Percentiles rank a stretch among this genome's conserved stretches.
phyloP scores from a whole-genome alignment of 805 yeast genomes.

The Saturnispora bothae region DNA sequence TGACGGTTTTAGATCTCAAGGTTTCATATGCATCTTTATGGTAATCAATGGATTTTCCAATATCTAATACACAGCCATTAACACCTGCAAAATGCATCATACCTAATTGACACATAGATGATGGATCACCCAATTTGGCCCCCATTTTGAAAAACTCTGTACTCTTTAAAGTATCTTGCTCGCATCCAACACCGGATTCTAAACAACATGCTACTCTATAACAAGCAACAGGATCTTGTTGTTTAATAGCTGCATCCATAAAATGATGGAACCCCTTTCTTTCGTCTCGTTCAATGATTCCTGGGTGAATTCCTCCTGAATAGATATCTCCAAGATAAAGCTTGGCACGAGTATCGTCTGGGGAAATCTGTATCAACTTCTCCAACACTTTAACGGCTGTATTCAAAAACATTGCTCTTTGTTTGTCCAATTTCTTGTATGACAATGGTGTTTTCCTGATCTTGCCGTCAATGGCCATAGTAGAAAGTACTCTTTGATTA shows the following conservation, averaged over 20 bases:
- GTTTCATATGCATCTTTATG: conserved; percentile 22
- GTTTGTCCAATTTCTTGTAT: conserved; percentile 36
- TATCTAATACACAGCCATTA: conserved; percentile 23
- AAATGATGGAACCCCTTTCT: conserved; percentile 53
- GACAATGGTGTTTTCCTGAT: conserved; percentile 29
- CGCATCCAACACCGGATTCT: conserved; percentile 53
- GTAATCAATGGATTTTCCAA: conserved; percentile 21
- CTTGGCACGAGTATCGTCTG: conserved; percentile 46
- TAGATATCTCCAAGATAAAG: conserved; percentile 54
- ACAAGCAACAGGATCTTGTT: conserved; percentile 48
- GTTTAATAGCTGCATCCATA: conserved; percentile 41
- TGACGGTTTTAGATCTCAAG: conserved; percentile 16
- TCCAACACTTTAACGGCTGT: conserved; percentile 53
- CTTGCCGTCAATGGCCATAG: conserved; percentile 39
- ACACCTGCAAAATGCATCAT: conserved; percentile 42
- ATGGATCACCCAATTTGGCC: conserved; percentile 49
- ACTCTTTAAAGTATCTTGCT: conserved; percentile 35
- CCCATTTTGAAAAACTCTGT: conserved; percentile 46
- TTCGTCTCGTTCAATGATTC: conserved; percentile 41
- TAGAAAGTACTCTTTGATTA: conserved; percentile 31
- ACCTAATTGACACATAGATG: conserved; percentile 69
- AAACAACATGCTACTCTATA: conserved; percentile 63
- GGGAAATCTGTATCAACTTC: conserved; percentile 36
- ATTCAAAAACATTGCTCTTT: conserved; percentile 43
- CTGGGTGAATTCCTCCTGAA: conserved; percentile 38